phyloP scores from a whole-genome alignment of 1,284 basidiomycete species.

The Irpex sp. region DNA sequence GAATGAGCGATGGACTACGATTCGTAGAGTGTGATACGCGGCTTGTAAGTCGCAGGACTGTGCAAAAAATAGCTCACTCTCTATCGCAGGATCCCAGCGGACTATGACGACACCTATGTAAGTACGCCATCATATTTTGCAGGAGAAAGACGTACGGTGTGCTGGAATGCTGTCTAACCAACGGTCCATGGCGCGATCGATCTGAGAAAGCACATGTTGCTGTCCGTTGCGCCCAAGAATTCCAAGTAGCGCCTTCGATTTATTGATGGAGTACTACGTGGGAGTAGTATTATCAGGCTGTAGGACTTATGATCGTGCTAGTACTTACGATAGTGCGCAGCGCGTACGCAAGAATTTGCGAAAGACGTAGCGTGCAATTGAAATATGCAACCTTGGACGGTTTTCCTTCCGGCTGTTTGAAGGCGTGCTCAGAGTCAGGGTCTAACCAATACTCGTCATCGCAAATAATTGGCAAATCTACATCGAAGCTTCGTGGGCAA shows the following conservation, averaged over 20 bases:
- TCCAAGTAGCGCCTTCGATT: slow-evolving; percentile 5
- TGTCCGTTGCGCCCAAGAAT: slow-evolving; percentile 20
- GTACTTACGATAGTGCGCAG: slow-evolving; percentile 47
- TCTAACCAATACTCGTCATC: slow-evolving; percentile 64
- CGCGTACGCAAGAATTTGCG: slow-evolving; percentile 52
- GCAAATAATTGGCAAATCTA: slow-evolving; percentile 54
- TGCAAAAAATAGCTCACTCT: slow-evolving; percentile 55
- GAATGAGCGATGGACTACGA: slow-evolving; percentile 80
- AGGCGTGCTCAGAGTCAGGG: slow-evolving; percentile 36
- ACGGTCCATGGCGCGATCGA: slow-evolving; percentile 21
- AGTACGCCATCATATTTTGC: background rate
- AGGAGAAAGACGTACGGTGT: slow-evolving; percentile 16
- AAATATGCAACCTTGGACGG: slow-evolving; percentile 47
- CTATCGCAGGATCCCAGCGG: slow-evolving; percentile 57
- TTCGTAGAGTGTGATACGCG: slow-evolving; percentile 71
- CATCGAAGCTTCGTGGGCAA: slow-evolving; percentile 43
- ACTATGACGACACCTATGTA: background rate
- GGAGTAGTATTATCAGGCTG: background rate
- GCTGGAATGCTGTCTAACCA: slow-evolving; percentile 22
- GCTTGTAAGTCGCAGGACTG: slow-evolving; percentile 69
- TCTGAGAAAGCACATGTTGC: slow-evolving; percentile 19
- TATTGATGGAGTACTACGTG: background rate
- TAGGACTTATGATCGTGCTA: background rate
- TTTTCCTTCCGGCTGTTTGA: slow-evolving; percentile 43
- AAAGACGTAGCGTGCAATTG: slow-evolving; percentile 48